Percentiles rank a stretch among this genome's conserved stretches.
Conservation (phyloP, 2,329 filamentous ascomycete genomes). For the Alternaria consortialis region DNA sequence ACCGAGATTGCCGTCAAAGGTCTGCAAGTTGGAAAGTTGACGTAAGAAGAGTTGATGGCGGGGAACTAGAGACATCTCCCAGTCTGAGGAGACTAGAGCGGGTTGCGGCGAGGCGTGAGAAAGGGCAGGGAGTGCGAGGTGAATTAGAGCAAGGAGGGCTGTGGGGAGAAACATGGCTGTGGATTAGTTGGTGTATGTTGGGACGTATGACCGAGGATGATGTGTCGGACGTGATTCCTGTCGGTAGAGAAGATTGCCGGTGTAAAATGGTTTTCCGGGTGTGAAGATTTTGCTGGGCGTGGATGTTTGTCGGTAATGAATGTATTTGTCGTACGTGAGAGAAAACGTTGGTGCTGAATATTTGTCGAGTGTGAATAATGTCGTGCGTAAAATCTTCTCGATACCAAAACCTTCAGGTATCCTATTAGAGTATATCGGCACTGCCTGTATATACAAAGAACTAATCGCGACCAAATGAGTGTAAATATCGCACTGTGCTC, state of each 20-base stretch:
- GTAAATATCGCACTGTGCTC: not conserved
- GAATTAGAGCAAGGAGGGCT: conserved; percentile 32
- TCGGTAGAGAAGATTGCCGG: not conserved
- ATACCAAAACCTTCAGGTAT: conserved; percentile 4
- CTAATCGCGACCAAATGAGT: not conserved
- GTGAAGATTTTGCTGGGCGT: not conserved
- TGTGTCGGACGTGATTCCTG: not conserved
- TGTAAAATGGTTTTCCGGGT: not conserved
- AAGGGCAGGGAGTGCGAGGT: conserved; percentile 34
- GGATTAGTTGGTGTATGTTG: not conserved
- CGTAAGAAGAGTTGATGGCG: conserved; percentile 47
- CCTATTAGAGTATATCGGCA: not conserved
- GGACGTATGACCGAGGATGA: not conserved
- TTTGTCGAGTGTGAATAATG: not conserved
- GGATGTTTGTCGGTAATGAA: not conserved
- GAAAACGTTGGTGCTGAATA: not conserved
- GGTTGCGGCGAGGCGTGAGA: conserved; percentile 36
- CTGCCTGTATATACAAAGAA: conserved; percentile 1
- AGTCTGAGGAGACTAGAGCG: conserved; percentile 28
- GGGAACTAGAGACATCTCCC: conserved; percentile 39
- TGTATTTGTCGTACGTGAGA: not conserved
- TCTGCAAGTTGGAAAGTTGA: conserved; percentile 44
- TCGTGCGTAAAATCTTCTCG: conserved; percentile 1
- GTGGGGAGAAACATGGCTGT: conserved; percentile 29
- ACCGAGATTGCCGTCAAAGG: conserved; percentile 58